A percentile compares a stretch with the other conserved stretches of the same genome.
Evolutionary conservation across 768 basidiomycete species (phyloP).

Genomic region (Pleurotus ostreatus): DNA sequence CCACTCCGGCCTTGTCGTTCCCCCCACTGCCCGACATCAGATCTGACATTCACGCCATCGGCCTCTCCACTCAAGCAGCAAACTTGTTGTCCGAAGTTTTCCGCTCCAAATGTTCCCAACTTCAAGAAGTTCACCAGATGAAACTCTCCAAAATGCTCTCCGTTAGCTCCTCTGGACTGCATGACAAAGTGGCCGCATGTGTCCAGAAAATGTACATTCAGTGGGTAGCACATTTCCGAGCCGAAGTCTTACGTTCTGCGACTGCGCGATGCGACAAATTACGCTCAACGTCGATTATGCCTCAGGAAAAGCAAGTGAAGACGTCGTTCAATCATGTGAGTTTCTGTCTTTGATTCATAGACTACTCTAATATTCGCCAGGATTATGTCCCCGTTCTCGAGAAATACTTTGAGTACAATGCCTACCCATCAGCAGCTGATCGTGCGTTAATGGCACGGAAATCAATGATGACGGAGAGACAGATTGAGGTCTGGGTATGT

Average conservation of each 20-base stretch:
- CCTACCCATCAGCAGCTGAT: constrained; percentile 41
- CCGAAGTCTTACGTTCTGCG: not conserved
- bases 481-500: constrained; percentile 55
- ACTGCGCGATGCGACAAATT: not conserved
- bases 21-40: not conserved
- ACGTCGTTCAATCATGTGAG: constrained; percentile 20
- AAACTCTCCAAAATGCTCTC: no score
- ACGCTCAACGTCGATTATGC: not conserved
- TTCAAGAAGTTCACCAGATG: not conserved
- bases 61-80: not conserved
- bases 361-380: constrained; percentile 21
- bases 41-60: not conserved
- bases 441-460: constrained; percentile 35
- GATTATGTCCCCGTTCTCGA: constrained; percentile 43
- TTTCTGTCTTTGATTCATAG: not conserved
- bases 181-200: not conserved
- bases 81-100: not conserved
- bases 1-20: not conserved
- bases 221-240: not conserved
- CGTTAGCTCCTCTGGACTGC: not conserved
- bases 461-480: constrained; percentile 36
- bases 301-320: not conserved
- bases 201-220: not conserved
- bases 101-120: not conserved
- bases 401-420: constrained; percentile 43